phyloP scores from a whole-genome alignment of 495 filamentous ascomycete genomes.

The Recurvomyces mirabilis region DNA sequence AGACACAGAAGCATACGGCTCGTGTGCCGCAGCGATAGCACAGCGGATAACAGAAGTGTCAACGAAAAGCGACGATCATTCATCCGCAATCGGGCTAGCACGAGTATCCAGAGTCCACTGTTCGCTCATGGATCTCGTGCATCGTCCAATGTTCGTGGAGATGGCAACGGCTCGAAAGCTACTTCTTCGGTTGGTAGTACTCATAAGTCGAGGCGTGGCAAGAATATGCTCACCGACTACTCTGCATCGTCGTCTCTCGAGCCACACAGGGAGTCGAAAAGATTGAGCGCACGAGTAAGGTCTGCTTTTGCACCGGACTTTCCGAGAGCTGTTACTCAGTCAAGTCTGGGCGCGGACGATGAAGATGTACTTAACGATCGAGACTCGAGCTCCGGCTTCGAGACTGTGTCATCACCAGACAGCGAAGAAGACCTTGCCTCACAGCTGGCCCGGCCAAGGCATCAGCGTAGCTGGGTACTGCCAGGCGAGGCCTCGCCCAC shows the following conservation, averaged over 20 bases:
- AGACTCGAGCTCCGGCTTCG: slow-evolving; percentile 8
- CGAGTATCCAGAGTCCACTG: slow-evolving; percentile 15
- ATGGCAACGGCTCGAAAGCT: not conserved
- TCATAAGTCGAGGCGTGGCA: slow-evolving; percentile 7
- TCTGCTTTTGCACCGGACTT: slow-evolving; percentile 14
- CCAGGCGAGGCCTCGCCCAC: slow-evolving; percentile 19
- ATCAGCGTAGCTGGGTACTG: slow-evolving; percentile 15
- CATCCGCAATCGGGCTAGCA: slow-evolving; percentile 26
- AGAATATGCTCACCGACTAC: slow-evolving; percentile 9
- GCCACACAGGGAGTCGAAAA: slow-evolving; percentile 7
- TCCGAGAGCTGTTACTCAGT: slow-evolving; percentile 15
- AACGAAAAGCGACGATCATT: slow-evolving; percentile 27
- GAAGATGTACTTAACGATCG: slow-evolving; percentile 3
- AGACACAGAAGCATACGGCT: slow-evolving; percentile 26
- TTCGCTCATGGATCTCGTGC: slow-evolving; percentile 14
- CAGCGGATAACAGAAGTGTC: slow-evolving; percentile 22
- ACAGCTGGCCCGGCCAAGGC: slow-evolving; percentile 12
- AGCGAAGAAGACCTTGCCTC: slow-evolving; percentile 9
- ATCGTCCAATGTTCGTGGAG: not conserved
- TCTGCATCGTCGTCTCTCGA: slow-evolving; percentile 19
- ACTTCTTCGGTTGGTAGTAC: slow-evolving; percentile 4
- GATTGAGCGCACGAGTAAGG: slow-evolving; percentile 9
- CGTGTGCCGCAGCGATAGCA: slow-evolving; percentile 21
- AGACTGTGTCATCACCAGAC: slow-evolving; percentile 5
- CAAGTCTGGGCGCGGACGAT: slow-evolving; percentile 11